phyloP scores from a whole-genome alignment of 495 filamentous ascomycete species.

The Bathelium albidoporum region DNA sequence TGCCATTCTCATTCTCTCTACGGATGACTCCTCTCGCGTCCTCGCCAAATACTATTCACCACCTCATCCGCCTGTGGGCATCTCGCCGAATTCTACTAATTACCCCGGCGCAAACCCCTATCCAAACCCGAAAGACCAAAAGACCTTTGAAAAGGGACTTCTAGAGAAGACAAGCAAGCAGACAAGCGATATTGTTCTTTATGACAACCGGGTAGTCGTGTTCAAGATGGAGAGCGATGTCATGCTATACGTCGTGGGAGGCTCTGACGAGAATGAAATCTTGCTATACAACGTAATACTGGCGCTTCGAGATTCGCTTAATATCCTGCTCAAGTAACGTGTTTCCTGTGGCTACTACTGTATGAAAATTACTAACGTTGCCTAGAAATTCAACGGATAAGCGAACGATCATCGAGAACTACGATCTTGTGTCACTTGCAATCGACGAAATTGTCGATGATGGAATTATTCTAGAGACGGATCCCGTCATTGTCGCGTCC shows the following conservation, averaged over 20 bases:
- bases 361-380: no score
- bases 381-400: slow-evolving; percentile 84
- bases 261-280: slow-evolving; percentile 91
- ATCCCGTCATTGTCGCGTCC: slow-evolving; percentile 83
- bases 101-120: slow-evolving; percentile 68
- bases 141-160: slow-evolving; percentile 90
- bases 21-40: slow-evolving; percentile 80
- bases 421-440: slow-evolving; percentile 78
- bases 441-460: slow-evolving; percentile 96
- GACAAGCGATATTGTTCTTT: slow-evolving; percentile 87
- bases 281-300: slow-evolving; percentile 88
- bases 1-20: slow-evolving; percentile 81
- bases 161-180: slow-evolving; percentile 95
- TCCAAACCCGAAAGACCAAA: slow-evolving; percentile 82
- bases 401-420: slow-evolving; percentile 95
- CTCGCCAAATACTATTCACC: slow-evolving; percentile 92
- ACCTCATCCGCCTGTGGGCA: slow-evolving; percentile 60
- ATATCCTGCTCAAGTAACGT: slow-evolving; percentile 91
- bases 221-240: slow-evolving; percentile 98
- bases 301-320: slow-evolving; percentile 77
- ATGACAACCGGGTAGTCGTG: slow-evolving; percentile 87
- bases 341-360: no score
- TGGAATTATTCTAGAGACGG: slow-evolving; percentile 92
- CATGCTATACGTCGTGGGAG: slow-evolving; percentile 90
- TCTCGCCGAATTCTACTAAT: slow-evolving; percentile 33